Conservation (phyloP, 345 rosid species). For the Aquilaria malaccensis region DNA sequence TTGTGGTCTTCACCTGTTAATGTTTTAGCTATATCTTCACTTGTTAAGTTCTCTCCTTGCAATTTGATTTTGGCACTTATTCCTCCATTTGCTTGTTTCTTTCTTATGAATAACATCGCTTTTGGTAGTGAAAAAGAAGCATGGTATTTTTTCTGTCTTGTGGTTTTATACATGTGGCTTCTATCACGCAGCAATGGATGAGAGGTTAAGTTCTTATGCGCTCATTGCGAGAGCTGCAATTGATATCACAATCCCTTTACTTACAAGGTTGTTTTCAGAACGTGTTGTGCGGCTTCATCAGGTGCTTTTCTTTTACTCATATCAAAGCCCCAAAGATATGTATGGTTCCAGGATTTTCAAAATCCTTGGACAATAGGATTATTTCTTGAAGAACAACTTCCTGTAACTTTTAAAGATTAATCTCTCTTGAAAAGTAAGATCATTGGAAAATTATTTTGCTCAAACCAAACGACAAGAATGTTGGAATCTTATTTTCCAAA, state of each 20-base stretch:
- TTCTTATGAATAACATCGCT: not conserved
- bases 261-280: slow-evolving; percentile 60
- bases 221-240: slow-evolving; percentile 91
- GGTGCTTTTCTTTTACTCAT: slow-evolving; percentile 41
- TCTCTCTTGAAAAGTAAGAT: no score
- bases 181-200: slow-evolving; percentile 81
- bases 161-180: not conserved
- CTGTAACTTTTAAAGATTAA: no score
- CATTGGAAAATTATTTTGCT: no score
- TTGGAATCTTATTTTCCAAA: no score
- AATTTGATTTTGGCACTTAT: slow-evolving; percentile 13
- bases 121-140: no score
- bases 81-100: not conserved
- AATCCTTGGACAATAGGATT: no score
- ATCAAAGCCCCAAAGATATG: not conserved
- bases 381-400: no score
- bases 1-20: no score
- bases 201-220: slow-evolving; percentile 89
- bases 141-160: no score
- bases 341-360: no score
- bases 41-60: slow-evolving; percentile 4
- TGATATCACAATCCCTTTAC: slow-evolving; percentile 75
- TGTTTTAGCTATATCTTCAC: no score
- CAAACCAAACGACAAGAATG: no score
- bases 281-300: slow-evolving; percentile 70